These are phyloP conservation scores for Epichloe typhina DNA, from an alignment of 2,329 filamentous ascomycete species.

Conservation along the genomic window DNA sequence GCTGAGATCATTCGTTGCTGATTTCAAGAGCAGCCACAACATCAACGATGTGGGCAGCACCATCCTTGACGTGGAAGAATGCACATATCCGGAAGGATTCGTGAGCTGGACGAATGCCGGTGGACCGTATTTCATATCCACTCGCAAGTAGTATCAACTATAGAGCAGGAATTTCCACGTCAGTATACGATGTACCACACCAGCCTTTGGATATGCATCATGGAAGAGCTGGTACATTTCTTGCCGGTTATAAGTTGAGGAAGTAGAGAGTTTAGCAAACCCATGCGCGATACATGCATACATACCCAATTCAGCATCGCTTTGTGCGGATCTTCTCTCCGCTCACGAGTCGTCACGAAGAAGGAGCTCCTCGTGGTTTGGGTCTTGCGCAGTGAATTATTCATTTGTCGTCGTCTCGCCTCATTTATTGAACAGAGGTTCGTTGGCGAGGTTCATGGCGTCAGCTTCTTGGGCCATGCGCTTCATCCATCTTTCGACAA, in stretches of 20 bases:
- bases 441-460: constrained; percentile 62
- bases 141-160: constrained; percentile 42
- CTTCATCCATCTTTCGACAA: constrained; percentile 86
- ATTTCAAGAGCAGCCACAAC: constrained; percentile 64
- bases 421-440: constrained; percentile 23
- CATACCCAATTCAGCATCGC: constrained; percentile 11
- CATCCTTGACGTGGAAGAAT: constrained; percentile 61
- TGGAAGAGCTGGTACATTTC: neutral
- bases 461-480: constrained; percentile 77
- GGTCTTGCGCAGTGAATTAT: neutral
- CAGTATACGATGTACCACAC: constrained; percentile 12
- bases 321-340: neutral
- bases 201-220: constrained; percentile 1
- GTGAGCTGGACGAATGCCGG: constrained; percentile 87
- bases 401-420: neutral
- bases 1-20: constrained; percentile 79
- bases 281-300: constrained; percentile 11
- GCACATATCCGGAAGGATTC: constrained; percentile 50
- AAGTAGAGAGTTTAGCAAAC: constrained; percentile 9
- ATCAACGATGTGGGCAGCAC: constrained; percentile 69
- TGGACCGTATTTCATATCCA: constrained; percentile 81
- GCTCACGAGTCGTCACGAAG: neutral
- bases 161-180: constrained; percentile 14
- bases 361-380: neutral
- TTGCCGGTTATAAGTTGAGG: neutral